Base-by-base conservation (phyloP, 495 filamentous ascomycete species). In the Cenococcum geophilum region DNA sequence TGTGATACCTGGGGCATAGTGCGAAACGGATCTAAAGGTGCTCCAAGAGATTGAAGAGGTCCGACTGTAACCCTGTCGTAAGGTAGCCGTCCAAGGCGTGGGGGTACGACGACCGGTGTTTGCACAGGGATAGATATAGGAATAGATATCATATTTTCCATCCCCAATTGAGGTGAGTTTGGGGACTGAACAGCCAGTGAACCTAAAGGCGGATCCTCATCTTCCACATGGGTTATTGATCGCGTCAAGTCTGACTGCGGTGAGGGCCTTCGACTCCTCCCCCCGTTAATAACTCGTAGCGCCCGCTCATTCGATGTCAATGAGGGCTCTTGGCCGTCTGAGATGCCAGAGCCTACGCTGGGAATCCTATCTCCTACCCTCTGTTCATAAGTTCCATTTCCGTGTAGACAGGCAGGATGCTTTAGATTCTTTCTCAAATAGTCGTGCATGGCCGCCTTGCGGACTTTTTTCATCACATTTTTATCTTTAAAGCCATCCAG, bases 391-490 rank as follows among this genome's bases (percentile, higher is more conserved):
- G 16, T 18, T 50, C 47, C 47, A 18, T 23, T 45, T 18, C 20
- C n/a, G 20, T 18, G 12, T 42, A 34, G 54, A 5, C 25, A 32
- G 37, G 51, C 22, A 20, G 23, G 16, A 18, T 6, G n/a, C 55
- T 62, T 55, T 43, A 58, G 59, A 21, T 59, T 54, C 40, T 61
- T 63, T 20, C 60, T 34, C 21, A 68, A 48, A 32, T 66, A 60
- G 57, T 60, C 60, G 36, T 48, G 52, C 68, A 70, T 70, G 21
- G 65, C 68, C 21, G 57, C 32, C 52, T 61, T 62, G 42, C 68
- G 68, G n/a, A 69, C 60, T 52, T 53, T 60, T n/a, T 48, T 60
- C 65, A 70, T 68, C 37, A 55, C 53, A 21, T 51, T 55, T 16
- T 37, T 34, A 3, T 54, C 23, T 55, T 62, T 68, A 59, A 70